Percentiles rank a stretch among this genome's conserved stretches.
Evolutionary conservation across 805 yeast genomes (phyloP).

Genomic region (Starmera dryadoides): DNA sequence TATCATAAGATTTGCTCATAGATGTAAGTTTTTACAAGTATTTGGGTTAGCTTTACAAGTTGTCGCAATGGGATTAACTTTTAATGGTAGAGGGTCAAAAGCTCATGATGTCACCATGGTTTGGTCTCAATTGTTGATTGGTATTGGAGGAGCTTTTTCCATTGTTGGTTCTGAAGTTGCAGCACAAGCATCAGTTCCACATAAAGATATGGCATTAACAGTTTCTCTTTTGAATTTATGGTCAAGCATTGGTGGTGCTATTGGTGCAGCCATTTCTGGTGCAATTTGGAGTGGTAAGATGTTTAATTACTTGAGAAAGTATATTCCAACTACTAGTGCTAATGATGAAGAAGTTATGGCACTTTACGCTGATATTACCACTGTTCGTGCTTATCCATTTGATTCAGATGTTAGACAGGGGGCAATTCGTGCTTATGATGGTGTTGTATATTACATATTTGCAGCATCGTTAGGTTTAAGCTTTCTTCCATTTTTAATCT

Average conservation of each 20-base stretch:
- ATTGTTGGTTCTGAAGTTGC: slow-evolving; percentile 30
- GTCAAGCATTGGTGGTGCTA: slow-evolving; percentile 29
- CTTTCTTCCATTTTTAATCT: slow-evolving; percentile 22
- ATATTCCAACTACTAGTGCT: slow-evolving; percentile 17
- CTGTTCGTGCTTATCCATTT: slow-evolving; percentile 19
- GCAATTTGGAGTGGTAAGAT: slow-evolving; percentile 30
- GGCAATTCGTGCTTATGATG: slow-evolving; percentile 25
- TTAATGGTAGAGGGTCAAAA: slow-evolving; percentile 19
- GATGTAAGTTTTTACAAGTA: slow-evolving; percentile 29
- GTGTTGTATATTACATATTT: slow-evolving; percentile 22
- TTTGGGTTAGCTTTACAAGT: slow-evolving; percentile 27
- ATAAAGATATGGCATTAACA: slow-evolving; percentile 33
- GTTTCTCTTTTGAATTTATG: slow-evolving; percentile 28
- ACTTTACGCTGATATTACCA: slow-evolving; percentile 19
- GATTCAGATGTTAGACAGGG: slow-evolving; percentile 24
- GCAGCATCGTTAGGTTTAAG: slow-evolving; percentile 23
- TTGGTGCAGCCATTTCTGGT: slow-evolving; percentile 32
- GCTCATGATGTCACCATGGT: slow-evolving; percentile 19
- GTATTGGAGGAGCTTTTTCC: slow-evolving; percentile 33
- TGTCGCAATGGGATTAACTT: slow-evolving; percentile 25
- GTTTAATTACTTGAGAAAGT: slow-evolving; percentile 22
- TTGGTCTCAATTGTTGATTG: slow-evolving; percentile 26
- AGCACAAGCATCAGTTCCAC: slow-evolving; percentile 34
- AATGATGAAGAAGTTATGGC: slow-evolving; percentile 15
- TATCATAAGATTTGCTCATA: slow-evolving; percentile 25